A percentile compares a stretch with the other conserved stretches of the same genome.
phyloP scores from a whole-genome alignment of 1,284 basidiomycete species.

The Pholiota adiposa region DNA sequence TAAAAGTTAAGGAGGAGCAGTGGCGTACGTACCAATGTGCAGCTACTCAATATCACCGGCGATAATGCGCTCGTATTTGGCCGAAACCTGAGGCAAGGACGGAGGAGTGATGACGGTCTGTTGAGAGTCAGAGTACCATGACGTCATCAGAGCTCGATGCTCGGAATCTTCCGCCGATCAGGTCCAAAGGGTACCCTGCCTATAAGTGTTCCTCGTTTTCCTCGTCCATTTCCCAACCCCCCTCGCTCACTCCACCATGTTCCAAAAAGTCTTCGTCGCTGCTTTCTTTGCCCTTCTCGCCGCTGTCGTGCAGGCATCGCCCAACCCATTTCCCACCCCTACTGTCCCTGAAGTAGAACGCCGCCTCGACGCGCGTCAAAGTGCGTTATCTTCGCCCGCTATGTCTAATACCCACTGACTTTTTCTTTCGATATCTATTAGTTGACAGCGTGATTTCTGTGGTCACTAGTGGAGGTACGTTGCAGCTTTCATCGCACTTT shows the following conservation, averaged over 20 bases:
- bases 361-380: conserved; percentile 39
- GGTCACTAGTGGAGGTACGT: conserved; percentile 34
- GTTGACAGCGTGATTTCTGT: conserved; percentile 27
- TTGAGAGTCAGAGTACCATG: background rate
- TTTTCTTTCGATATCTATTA: conserved; percentile 9
- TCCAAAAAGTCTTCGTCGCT: conserved; percentile 30
- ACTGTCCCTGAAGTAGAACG: conserved; percentile 28
- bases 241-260: conserved; percentile 24
- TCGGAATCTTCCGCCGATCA: background rate
- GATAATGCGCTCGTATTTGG: conserved; percentile 94
- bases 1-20: background rate
- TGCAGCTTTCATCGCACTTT: background rate
- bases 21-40: conserved; percentile 86
- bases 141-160: background rate
- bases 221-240: background rate
- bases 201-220: background rate
- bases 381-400: conserved; percentile 24
- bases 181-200: background rate
- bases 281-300: conserved; percentile 32
- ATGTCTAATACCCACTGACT: background rate
- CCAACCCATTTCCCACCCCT: conserved; percentile 29
- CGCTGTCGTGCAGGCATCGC: conserved; percentile 30
- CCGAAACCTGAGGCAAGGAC: conserved; percentile 96
- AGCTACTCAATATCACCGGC: conserved; percentile 93
- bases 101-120: conserved; percentile 59